phyloP scores from a whole-genome alignment of 31 red algal species.

The Odonthalia washingtoniensis region DNA sequence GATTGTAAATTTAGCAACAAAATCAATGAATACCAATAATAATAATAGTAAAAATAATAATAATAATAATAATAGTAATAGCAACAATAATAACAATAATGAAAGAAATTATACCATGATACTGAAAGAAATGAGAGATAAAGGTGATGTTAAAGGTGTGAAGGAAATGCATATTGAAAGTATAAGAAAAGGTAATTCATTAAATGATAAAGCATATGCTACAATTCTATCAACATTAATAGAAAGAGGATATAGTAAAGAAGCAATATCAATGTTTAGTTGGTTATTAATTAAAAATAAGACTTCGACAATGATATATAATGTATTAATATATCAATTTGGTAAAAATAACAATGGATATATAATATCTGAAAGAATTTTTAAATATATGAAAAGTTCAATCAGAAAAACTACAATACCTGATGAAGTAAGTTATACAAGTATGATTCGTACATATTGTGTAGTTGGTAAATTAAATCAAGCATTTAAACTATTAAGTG shows the following conservation, averaged over 20 bases:
- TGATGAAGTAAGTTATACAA: constrained; percentile 62
- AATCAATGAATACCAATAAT: constrained; percentile 25
- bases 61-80: no score
- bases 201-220: constrained; percentile 58
- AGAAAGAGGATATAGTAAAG: constrained; percentile 34
- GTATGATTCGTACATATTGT: constrained; percentile 49
- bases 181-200: not conserved
- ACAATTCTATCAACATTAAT: constrained; percentile 54
- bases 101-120: no score
- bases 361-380: constrained; percentile 16
- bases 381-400: constrained; percentile 76
- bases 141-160: constrained; percentile 26
- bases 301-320: constrained; percentile 1
- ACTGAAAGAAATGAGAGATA: constrained; percentile 32
- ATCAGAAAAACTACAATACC: constrained; percentile 47
- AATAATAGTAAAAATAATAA: constrained; percentile 34
- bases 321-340: constrained; percentile 49
- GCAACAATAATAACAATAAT: no score
- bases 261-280: constrained; percentile 61
- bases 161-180: constrained; percentile 5
- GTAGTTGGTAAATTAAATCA: constrained; percentile 48
- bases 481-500: constrained; percentile 71
- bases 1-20: not conserved
- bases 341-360: constrained; percentile 15
- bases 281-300: constrained; percentile 36